Conservation (phyloP, 2,329 filamentous ascomycete genomes). For the Xylariaceae sp. region DNA sequence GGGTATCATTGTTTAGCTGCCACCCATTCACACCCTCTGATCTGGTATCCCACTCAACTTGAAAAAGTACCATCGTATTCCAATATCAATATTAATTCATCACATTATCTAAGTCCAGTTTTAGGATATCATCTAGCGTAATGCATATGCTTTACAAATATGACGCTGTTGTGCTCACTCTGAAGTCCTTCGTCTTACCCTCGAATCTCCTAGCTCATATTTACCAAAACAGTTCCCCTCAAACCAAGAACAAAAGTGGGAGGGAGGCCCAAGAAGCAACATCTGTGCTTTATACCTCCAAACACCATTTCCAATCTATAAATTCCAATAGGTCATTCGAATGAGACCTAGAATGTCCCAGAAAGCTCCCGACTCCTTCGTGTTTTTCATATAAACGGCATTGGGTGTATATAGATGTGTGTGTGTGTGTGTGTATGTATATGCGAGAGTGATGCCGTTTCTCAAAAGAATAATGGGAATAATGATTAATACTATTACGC, state of each 20-base stretch:
- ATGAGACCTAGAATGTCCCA: constrained; percentile 2
- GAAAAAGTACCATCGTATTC: too few species aligned
- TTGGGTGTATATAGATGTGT: constrained; percentile 3
- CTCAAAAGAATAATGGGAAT: neutral
- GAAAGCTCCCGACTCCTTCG: constrained; percentile 10
- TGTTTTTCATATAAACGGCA: constrained; percentile 1
- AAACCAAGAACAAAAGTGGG: neutral
- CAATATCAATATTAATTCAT: neutral
- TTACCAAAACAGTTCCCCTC: neutral
- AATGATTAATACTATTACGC: constrained; percentile 11
- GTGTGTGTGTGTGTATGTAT: neutral
- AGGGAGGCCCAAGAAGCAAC: constrained; percentile 5
- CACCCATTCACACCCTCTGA: too few species aligned
- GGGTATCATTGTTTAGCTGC: too few species aligned
- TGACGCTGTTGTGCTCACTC: neutral
- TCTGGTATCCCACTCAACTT: too few species aligned
- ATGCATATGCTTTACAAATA: constrained; percentile 19
- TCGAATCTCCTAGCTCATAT: neutral
- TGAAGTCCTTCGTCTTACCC: constrained; percentile 10
- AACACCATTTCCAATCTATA: constrained; percentile 24
- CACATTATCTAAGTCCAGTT: constrained; percentile 6
- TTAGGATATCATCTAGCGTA: constrained; percentile 22
- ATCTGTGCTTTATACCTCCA: constrained; percentile 13
- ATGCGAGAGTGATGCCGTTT: neutral
- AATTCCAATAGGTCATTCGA: neutral